Percentiles rank a stretch among this genome's conserved stretches.
Evolutionary conservation across 371 early-diverging fungal genomes (phyloP).

Genomic region (Dentiscutata heterogama): DNA sequence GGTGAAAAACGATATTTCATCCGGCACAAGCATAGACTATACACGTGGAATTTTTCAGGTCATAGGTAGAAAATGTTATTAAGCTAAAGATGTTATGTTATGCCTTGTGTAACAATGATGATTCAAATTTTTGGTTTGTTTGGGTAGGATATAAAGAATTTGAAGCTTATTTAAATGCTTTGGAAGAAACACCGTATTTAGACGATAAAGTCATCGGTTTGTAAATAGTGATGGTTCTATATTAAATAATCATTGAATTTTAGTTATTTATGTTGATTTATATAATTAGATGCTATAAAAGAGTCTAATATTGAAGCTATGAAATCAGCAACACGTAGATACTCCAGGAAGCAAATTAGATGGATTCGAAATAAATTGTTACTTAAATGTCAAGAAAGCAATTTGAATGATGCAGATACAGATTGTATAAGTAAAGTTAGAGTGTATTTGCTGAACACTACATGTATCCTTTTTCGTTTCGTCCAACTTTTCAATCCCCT

Average conservation of each 20-base stretch:
- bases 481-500: background rate
- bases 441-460: constrained; percentile 84
- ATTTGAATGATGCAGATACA: constrained; percentile 51
- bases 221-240: background rate
- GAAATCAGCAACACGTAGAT: constrained; percentile 88
- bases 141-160: constrained; percentile 84
- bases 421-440: constrained; percentile 51
- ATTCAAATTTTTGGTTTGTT: background rate
- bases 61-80: constrained; percentile 67
- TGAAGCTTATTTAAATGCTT: constrained; percentile 70
- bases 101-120: background rate
- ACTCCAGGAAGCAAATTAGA: constrained; percentile 87
- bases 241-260: background rate
- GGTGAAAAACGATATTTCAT: constrained; percentile 59
- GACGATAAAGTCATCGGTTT: background rate
- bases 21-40: constrained; percentile 63
- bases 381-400: constrained; percentile 59
- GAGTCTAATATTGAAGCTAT: constrained; percentile 76
- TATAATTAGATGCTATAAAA: constrained; percentile 60
- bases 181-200: constrained; percentile 50
- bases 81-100: background rate
- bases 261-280: background rate
- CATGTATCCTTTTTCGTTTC: constrained; percentile 58
- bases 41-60: constrained; percentile 87
- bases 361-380: constrained; percentile 93